Percentiles rank a stretch among this genome's conserved stretches.
Evolutionary conservation across 73 alveolate genomes (phyloP).

Genomic region (Symbiodinium pilosum): DNA sequence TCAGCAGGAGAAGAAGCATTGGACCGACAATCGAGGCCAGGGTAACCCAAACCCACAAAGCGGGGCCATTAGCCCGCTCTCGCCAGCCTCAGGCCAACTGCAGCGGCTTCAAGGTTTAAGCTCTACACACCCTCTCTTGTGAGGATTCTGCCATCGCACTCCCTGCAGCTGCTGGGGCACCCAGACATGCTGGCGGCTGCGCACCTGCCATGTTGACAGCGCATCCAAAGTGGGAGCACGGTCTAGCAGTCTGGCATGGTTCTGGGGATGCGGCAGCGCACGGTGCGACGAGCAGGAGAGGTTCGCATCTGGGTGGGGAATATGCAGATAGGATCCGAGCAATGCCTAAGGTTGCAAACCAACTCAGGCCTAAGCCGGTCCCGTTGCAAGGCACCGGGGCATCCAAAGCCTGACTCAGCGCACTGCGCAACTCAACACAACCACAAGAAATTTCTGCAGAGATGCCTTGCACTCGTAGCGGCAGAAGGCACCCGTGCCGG

Average conservation of each 20-base stretch:
- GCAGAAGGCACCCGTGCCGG: slow-evolving; percentile 82
- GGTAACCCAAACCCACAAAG: slow-evolving; percentile 64
- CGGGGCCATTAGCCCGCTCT: slow-evolving; percentile 38
- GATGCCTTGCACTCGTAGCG: slow-evolving; percentile 67
- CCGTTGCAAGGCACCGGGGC: slow-evolving; percentile 73
- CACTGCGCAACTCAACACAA: not conserved
- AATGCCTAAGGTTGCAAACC: too few relatives aligned
- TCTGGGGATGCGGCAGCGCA: not conserved
- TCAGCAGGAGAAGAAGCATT: slow-evolving; percentile 21
- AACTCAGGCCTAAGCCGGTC: not conserved
- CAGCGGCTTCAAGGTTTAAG: not conserved
- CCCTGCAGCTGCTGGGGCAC: slow-evolving; percentile 85
- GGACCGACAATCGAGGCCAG: slow-evolving; percentile 52
- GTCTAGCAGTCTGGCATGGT: too few relatives aligned
- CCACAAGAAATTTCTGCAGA: not conserved
- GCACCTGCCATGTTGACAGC: slow-evolving; percentile 16
- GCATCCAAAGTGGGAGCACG: not conserved
- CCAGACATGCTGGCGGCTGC: slow-evolving; percentile 19
- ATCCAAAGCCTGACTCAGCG: not conserved
- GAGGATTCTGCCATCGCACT: not conserved
- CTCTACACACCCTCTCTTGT: too few relatives aligned
- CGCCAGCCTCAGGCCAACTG: slow-evolving; percentile 17
- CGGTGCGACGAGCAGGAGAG: slow-evolving; percentile 9
- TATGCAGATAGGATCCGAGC: too few relatives aligned
- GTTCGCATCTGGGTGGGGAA: not conserved